phyloP scores from a whole-genome alignment of 208 protist species.

The Crithidia thermophila region DNA sequence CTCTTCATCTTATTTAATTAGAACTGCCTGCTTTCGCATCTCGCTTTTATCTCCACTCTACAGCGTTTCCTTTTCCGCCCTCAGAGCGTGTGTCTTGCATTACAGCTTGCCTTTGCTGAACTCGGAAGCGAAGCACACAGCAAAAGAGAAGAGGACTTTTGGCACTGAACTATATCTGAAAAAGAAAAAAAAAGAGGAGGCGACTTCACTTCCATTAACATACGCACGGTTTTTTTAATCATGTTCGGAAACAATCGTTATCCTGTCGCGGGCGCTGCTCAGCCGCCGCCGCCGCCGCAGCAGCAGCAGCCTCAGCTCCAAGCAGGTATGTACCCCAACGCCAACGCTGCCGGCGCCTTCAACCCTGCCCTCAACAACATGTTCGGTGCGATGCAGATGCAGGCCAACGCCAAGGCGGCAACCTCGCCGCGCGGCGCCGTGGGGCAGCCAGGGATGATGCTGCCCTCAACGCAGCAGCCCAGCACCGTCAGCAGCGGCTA shows the following conservation, averaged over 20 bases:
- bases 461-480: not conserved
- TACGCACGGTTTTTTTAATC: not conserved
- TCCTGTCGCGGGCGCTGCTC: not conserved
- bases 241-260: constrained; percentile 11
- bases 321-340: constrained; percentile 2
- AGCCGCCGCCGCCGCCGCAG: not conserved
- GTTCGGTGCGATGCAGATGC: constrained; percentile 8
- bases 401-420: not conserved
- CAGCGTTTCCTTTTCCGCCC: too few relatives aligned
- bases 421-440: not conserved
- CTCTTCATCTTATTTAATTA: too few relatives aligned
- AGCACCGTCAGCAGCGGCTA: constrained; percentile 1
- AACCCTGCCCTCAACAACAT: constrained; percentile 10
- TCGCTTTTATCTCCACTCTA: too few relatives aligned
- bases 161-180: too few relatives aligned
- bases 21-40: too few relatives aligned
- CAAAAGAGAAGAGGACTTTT: too few relatives aligned
- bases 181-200: not conserved
- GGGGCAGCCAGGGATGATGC: too few relatives aligned
- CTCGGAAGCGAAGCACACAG: too few relatives aligned
- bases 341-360: not conserved
- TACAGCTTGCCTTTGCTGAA: too few relatives aligned
- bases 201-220: not conserved
- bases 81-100: too few relatives aligned
- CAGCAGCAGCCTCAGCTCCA: too few relatives aligned